A percentile compares a stretch with the other conserved stretches of the same genome.
These are phyloP conservation scores for Firmiana major DNA, from an alignment of 345 rosid species.

Conservation along the genomic window DNA sequence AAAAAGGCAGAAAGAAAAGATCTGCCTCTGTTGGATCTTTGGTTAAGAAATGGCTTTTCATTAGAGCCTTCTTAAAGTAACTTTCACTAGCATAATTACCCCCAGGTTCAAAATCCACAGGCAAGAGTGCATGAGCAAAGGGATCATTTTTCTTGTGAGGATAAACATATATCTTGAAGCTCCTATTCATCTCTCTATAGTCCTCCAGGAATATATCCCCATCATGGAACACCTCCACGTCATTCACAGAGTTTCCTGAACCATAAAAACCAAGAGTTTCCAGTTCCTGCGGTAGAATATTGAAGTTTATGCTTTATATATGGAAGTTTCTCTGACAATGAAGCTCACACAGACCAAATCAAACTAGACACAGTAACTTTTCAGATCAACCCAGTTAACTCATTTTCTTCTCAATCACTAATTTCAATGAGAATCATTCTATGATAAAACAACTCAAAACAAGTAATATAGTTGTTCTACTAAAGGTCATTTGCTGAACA, in stretches of 20 bases:
- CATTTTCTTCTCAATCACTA: background rate
- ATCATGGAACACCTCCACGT: slow-evolving; percentile 38
- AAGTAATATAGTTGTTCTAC: too few relatives aligned
- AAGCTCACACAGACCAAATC: background rate
- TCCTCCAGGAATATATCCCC: slow-evolving; percentile 40
- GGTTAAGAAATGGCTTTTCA: slow-evolving; percentile 48
- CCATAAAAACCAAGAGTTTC: background rate
- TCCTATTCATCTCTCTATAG: slow-evolving; percentile 45
- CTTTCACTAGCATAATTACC: slow-evolving; percentile 45
- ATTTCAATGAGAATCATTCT: too few relatives aligned
- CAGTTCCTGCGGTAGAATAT: background rate
- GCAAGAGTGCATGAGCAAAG: slow-evolving; percentile 40
- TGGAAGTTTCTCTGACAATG: background rate
- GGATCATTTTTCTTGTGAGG: slow-evolving; percentile 46
- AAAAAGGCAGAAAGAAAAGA: slow-evolving; percentile 57
- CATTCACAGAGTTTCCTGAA: slow-evolving; percentile 28
- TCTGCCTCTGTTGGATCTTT: slow-evolving; percentile 41
- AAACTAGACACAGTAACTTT: background rate
- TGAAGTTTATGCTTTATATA: background rate
- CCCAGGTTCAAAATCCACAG: slow-evolving; percentile 23
- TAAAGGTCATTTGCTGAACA: too few relatives aligned
- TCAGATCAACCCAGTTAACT: background rate
- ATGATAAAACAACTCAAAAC: too few relatives aligned
- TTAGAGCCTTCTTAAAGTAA: slow-evolving; percentile 47
- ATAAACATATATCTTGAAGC: slow-evolving; percentile 53